Evolutionary conservation across 306 rosid species (phyloP), one percentile per base, ranked within the genome.

Genomic region (Cucurbita moschata): DNA sequence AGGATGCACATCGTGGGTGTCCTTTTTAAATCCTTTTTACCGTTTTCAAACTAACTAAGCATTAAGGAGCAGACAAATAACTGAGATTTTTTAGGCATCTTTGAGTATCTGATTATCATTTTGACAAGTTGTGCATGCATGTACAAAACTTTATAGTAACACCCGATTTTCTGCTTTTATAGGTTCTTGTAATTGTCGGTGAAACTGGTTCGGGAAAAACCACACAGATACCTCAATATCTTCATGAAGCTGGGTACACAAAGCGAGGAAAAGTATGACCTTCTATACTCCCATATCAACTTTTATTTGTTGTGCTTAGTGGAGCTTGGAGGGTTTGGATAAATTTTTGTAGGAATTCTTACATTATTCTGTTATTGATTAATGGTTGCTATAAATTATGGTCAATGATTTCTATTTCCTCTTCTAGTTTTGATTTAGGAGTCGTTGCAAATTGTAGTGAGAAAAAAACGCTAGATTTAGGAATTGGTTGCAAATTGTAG

Each of bases 151-250:
- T 46, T 10, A 14, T 68, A 23, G 13, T 47, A 68, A 46, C n/a
- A 16, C 23, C 6, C 1, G 42, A 23, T 68, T 30, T 30, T 30
- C 49, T 80, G 43, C 57, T 55, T 56, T 79, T 74, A 16, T 85
- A 90, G 98, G 97, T 94, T 67, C 92, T 94, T 81, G 91, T 94
- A 57, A 94, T 94, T 64, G 97, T 94, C 70, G 97, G 97, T 71
- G 99, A 94, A 88, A 94, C 99, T 11, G 99, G 99, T 83, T 94
- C 99, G 4, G 99, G 99, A 67, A 94, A 94, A 82, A 94, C 97
- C 4, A 89, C 97, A 9, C 99, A 94, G 84, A 91, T 94, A 79
- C 99, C 97, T 46, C 99, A 94, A 74, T 94, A 94, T 88, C 97
- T 94, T 66, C 99, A 94, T 43, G 99, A 94, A 85, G 95, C 87